These are phyloP conservation scores for Pythium rishiriense DNA, from an alignment of 352 stramenopile genomes.

Conservation along the genomic window DNA sequence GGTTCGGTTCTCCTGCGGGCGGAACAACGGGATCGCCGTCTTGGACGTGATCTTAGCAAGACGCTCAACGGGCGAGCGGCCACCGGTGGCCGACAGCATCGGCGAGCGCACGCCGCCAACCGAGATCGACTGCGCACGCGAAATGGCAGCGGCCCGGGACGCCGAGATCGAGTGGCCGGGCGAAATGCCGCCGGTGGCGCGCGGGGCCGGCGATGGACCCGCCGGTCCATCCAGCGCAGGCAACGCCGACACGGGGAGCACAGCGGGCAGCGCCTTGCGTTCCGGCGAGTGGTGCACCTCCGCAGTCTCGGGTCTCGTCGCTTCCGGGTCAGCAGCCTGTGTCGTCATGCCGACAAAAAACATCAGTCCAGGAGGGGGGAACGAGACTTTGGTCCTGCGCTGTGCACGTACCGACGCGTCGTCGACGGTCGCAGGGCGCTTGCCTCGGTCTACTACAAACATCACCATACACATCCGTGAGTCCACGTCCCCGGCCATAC, in stretches of 20 bases:
- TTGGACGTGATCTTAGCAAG: constrained; percentile 66
- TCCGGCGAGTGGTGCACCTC: constrained; percentile 15
- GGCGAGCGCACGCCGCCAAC: constrained; percentile 30
- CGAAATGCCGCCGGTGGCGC: constrained; percentile 19
- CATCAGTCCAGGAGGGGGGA: background rate
- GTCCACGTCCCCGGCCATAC: no score
- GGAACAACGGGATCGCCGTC: constrained; percentile 26
- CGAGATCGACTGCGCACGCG: constrained; percentile 6
- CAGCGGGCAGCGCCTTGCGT: constrained; percentile 12
- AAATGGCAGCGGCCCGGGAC: background rate
- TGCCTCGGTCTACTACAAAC: constrained; percentile 21
- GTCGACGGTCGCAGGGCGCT: constrained; percentile 13
- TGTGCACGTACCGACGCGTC: background rate
- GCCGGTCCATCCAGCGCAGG: background rate
- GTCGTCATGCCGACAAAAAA: background rate
- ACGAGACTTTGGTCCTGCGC: background rate
- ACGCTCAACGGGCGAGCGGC: constrained; percentile 40
- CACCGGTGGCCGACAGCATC: constrained; percentile 36
- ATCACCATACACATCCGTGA: background rate
- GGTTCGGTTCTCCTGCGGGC: constrained; percentile 23
- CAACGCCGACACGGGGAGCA: constrained; percentile 21
- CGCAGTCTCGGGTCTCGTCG: background rate
- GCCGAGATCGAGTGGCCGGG: constrained; percentile 25
- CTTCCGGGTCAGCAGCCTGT: no score
- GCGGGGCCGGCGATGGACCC: background rate